Conservation (phyloP, 1,284 basidiomycete genomes). For the Lentinula novae-zelandiae region DNA sequence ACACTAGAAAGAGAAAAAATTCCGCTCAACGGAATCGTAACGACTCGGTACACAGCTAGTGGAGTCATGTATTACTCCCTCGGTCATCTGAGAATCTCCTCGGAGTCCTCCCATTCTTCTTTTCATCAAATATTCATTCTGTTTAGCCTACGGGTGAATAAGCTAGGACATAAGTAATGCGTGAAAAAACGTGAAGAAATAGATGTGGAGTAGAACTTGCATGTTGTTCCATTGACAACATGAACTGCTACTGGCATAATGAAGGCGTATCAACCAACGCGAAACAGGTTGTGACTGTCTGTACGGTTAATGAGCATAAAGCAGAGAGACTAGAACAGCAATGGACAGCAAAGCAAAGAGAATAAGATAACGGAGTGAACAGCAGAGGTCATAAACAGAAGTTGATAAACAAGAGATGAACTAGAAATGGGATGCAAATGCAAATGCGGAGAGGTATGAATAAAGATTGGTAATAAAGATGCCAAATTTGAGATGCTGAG, state of each 20-base stretch:
- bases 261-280: background rate
- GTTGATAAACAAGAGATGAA: background rate
- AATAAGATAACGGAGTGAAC: background rate
- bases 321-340: background rate
- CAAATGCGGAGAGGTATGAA: conserved; percentile 3
- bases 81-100: too few relatives aligned
- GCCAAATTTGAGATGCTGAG: background rate
- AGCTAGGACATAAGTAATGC: background rate
- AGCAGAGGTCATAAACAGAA: background rate
- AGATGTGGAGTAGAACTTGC: background rate
- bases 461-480: conserved; percentile 3
- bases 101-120: too few relatives aligned
- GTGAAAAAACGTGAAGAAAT: background rate
- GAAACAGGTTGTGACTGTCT: background rate
- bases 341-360: conserved; percentile 8
- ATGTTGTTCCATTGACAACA: background rate
- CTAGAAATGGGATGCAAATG: background rate
- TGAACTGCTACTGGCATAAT: background rate
- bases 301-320: background rate
- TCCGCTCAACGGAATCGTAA: too few relatives aligned
- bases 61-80: too few relatives aligned
- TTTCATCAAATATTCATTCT: background rate
- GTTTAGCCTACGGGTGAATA: background rate
- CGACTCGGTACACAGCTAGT: too few relatives aligned
- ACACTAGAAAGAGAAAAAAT: too few relatives aligned